Evolutionary conservation across 257 asterid species (phyloP).

Genomic region (Cruciata laevipes): DNA sequence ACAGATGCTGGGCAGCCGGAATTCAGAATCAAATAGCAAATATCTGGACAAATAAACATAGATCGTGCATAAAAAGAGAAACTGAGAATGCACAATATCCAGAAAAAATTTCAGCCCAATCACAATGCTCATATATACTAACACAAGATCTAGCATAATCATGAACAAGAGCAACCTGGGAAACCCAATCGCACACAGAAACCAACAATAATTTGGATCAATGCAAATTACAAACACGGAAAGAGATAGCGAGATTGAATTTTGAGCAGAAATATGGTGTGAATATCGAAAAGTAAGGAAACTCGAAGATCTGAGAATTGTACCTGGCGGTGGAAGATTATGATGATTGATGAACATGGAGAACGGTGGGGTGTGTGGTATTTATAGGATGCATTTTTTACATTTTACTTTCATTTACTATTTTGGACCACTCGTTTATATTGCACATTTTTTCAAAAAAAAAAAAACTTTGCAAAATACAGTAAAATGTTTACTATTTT

Average conservation of each 20-base stretch:
- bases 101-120: neutral
- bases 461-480: too few relatives aligned
- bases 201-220: conserved; percentile 2
- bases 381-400: neutral
- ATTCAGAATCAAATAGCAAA: neutral
- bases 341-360: neutral
- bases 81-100: neutral
- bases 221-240: neutral
- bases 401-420: neutral
- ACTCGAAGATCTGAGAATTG: conserved; percentile 2
- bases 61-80: neutral
- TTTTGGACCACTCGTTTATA: neutral
- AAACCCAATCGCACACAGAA: neutral
- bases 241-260: neutral
- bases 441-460: neutral
- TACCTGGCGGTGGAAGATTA: neutral
- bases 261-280: neutral
- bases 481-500: neutral
- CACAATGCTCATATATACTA: neutral
- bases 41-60: conserved; percentile 3
- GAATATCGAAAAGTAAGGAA: neutral
- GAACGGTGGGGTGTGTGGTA: neutral
- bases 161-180: neutral
- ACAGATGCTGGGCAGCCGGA: neutral
- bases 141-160: conserved; percentile 9